phyloP scores from a whole-genome alignment of 1,139 yeast genomes.

The Pichia sp. region DNA sequence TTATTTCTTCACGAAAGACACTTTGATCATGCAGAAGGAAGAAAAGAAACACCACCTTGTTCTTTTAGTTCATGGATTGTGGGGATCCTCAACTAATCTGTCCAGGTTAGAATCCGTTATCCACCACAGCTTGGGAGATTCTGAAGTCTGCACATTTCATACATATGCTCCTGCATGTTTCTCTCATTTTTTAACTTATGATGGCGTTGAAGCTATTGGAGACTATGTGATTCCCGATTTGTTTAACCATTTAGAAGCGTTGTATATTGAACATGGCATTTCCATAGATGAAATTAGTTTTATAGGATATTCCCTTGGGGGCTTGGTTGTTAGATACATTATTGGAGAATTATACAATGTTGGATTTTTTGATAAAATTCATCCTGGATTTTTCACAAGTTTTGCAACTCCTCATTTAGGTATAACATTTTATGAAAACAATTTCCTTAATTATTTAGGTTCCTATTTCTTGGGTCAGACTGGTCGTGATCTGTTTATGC shows the following conservation, averaged over 20 bases:
- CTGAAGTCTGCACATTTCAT: slow-evolving; percentile 38
- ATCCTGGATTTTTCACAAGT: slow-evolving; percentile 65
- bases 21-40: not conserved
- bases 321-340: slow-evolving; percentile 66
- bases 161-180: slow-evolving; percentile 66
- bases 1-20: not conserved
- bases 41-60: slow-evolving; percentile 47
- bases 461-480: slow-evolving; percentile 60
- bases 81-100: slow-evolving; percentile 82
- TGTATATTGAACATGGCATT: slow-evolving; percentile 35
- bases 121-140: slow-evolving; percentile 36
- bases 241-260: slow-evolving; percentile 47
- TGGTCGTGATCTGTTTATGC: slow-evolving; percentile 67
- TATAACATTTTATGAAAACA: slow-evolving; percentile 41
- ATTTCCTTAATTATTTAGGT: slow-evolving; percentile 53
- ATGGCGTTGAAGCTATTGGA: slow-evolving; percentile 73
- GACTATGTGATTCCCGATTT: slow-evolving; percentile 61
- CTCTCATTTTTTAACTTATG: slow-evolving; percentile 70
- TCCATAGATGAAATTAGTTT: slow-evolving; percentile 52
- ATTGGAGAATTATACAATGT: slow-evolving; percentile 58
- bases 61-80: slow-evolving; percentile 79
- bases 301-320: slow-evolving; percentile 84
- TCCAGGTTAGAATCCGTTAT: slow-evolving; percentile 51
- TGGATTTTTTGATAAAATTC: slow-evolving; percentile 51
- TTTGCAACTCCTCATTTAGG: slow-evolving; percentile 94